These are phyloP conservation scores for Musa schizocarpa DNA, from an alignment of 176 grass and related monocot species.

Conservation along the genomic window DNA sequence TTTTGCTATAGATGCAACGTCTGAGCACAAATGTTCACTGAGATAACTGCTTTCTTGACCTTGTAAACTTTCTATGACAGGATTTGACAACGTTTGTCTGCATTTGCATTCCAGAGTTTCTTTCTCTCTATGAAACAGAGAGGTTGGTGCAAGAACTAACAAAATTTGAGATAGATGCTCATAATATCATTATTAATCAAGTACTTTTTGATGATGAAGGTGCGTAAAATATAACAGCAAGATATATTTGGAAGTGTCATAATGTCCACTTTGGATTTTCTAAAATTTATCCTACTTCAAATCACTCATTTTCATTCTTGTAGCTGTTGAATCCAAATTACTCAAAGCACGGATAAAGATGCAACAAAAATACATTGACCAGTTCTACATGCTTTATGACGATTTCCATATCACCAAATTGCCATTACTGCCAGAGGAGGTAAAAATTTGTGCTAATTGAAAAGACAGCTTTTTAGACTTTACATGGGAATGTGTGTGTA, in stretches of 20 bases:
- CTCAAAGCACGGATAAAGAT: constrained; percentile 79
- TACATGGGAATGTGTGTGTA: background rate
- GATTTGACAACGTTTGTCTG: constrained; percentile 98
- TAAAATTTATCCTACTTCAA: background rate
- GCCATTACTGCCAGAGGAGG: constrained; percentile 92
- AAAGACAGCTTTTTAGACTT: background rate
- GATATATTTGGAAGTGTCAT: background rate
- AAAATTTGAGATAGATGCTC: constrained; percentile 91
- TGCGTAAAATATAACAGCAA: constrained; percentile 21
- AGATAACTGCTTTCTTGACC: background rate
- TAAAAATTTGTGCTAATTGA: constrained; percentile 20
- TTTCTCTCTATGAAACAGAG: constrained; percentile 98
- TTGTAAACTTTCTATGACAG: constrained; percentile 30
- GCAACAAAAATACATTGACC: constrained; percentile 94
- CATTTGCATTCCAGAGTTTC: constrained; percentile 98
- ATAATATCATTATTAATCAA: constrained; percentile 99
- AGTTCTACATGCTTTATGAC: constrained; percentile 92
- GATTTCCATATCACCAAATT: constrained; percentile 98
- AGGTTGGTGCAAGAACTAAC: constrained; percentile 98
- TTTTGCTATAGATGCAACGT: too few species aligned
- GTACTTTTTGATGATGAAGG: constrained; percentile 91
- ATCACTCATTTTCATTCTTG: constrained; percentile 12
- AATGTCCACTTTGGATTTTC: background rate
- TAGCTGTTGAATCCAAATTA: constrained; percentile 87
- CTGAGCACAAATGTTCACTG: background rate